Conservation (phyloP, 2,329 filamentous ascomycete genomes). For the Neonectria faginata region DNA sequence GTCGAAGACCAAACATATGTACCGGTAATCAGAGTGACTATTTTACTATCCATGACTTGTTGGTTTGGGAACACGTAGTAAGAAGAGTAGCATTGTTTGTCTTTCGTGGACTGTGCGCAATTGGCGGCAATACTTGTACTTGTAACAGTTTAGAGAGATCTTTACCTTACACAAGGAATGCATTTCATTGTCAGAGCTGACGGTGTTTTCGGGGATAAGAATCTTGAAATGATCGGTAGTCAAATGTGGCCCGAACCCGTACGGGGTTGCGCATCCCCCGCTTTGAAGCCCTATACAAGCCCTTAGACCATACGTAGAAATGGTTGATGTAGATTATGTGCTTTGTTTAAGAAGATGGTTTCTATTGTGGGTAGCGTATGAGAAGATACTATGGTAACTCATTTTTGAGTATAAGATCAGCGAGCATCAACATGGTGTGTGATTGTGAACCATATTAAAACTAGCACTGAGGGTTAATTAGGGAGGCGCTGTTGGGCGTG, state of each 20-base stretch:
- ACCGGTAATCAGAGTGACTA: constrained; percentile 17
- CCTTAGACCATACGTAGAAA: not conserved
- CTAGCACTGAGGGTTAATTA: no score
- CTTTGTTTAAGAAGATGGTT: not conserved
- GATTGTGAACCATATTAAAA: no score
- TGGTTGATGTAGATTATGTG: not conserved
- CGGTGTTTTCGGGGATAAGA: not conserved
- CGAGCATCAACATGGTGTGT: no score
- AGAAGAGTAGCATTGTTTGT: not conserved
- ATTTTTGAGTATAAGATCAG: no score
- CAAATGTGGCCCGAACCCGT: not conserved
- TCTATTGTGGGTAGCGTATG: not conserved
- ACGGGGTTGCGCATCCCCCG: not conserved
- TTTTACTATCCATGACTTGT: constrained; percentile 13
- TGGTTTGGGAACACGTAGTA: not conserved
- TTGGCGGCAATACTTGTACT: not conserved
- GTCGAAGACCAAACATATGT: not conserved
- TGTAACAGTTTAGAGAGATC: not conserved
- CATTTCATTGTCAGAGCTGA: not conserved
- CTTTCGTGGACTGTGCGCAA: not conserved
- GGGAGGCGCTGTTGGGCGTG: no score
- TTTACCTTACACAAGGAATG: not conserved
- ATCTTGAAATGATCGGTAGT: not conserved
- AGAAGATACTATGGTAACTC: not conserved
- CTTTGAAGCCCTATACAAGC: not conserved